These are phyloP conservation scores for Candida manassasensis DNA, from an alignment of 805 yeast species.

Conservation along the genomic window DNA sequence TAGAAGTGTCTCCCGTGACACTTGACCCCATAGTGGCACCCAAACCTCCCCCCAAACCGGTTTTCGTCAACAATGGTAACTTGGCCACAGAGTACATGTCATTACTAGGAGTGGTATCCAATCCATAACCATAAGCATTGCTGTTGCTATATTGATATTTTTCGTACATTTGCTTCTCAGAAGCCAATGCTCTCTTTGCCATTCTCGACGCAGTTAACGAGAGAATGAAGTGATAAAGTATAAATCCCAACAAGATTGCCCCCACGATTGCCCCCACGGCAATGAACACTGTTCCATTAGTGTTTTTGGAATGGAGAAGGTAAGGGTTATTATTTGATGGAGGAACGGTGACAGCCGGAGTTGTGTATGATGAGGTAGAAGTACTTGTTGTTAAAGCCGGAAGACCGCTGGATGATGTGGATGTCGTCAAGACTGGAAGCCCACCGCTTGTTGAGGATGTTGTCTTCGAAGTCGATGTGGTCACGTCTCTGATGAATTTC, in stretches of 20 bases:
- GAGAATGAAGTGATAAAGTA: constrained; percentile 48
- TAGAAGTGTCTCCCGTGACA: constrained; percentile 27
- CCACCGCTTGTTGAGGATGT: neutral
- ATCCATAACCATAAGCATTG: constrained; percentile 18
- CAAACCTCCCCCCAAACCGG: constrained; percentile 12
- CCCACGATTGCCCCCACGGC: constrained; percentile 71
- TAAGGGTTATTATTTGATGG: constrained; percentile 60
- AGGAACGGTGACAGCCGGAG: constrained; percentile 56
- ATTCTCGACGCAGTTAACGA: constrained; percentile 46
- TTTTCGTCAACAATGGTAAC: constrained; percentile 30
- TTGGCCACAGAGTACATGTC: constrained; percentile 24
- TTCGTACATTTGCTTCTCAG: constrained; percentile 29
- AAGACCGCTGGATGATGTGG: neutral
- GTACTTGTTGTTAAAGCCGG: neutral
- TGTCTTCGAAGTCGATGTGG: neutral
- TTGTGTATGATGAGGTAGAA: constrained; percentile 25
- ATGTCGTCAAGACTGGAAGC: constrained; percentile 7
- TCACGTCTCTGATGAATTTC: constrained; percentile 1
- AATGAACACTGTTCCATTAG: constrained; percentile 79
- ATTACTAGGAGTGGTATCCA: constrained; percentile 13
- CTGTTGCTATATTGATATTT: constrained; percentile 27
- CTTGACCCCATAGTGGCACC: constrained; percentile 11
- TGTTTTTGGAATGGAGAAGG: constrained; percentile 45
- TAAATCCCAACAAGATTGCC: constrained; percentile 47
- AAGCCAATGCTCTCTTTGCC: constrained; percentile 42